These are phyloP conservation scores for Mycosphaerelloides madeirae DNA, from an alignment of 2,329 filamentous ascomycete genomes.

Conservation along the genomic window DNA sequence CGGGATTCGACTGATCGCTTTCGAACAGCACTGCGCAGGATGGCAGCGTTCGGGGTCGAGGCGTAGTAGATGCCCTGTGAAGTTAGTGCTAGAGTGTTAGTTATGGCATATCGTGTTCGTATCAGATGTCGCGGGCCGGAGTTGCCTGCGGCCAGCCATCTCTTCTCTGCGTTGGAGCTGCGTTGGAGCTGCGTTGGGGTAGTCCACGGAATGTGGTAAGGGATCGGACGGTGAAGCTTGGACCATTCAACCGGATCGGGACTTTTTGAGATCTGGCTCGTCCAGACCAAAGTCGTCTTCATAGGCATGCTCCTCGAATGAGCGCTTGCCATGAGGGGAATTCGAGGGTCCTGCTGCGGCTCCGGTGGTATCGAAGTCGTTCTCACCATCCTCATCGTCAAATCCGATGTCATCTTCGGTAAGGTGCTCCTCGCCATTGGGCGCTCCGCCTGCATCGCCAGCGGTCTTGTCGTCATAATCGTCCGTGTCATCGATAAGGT, in stretches of 20 bases:
- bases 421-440: constrained; percentile 3
- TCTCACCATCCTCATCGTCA: constrained; percentile 23
- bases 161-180: no score
- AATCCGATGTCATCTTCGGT: constrained; percentile 26
- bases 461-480: constrained; percentile 15
- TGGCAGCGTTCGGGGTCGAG: no score
- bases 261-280: constrained; percentile 25
- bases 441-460: constrained; percentile 4
- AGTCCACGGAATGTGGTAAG: no score
- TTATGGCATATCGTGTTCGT: no score
- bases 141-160: no score
- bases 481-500: constrained; percentile 18
- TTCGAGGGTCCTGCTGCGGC: constrained; percentile 8
- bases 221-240: no score
- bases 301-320: constrained; percentile 27
- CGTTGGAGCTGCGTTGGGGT: no score
- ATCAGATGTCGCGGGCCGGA: no score
- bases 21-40: no score
- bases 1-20: no score
- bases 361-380: constrained; percentile 1
- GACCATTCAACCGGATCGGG: constrained; percentile 6
- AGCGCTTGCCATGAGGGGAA: constrained; percentile 30
- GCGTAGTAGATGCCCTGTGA: no score
- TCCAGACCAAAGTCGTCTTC: constrained; percentile 23
- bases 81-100: no score